phyloP scores from a whole-genome alignment of 768 basidiomycete species.

The Pholiota molesta region DNA sequence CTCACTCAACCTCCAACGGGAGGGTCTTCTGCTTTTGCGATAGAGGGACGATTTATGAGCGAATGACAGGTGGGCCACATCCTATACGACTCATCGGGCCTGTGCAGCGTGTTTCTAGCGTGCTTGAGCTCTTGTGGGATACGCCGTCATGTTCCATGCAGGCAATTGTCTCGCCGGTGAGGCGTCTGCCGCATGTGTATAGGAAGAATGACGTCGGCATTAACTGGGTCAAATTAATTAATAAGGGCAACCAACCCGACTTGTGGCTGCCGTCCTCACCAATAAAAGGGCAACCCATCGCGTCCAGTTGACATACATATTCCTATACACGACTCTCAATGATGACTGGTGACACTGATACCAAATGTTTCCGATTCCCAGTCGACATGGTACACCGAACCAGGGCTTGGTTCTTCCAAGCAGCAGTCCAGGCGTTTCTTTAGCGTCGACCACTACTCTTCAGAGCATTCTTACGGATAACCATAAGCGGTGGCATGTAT shows the following conservation, averaged over 20 bases:
- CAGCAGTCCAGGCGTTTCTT: slow-evolving; percentile 28
- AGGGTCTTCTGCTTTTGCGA: background rate
- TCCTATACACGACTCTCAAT: background rate
- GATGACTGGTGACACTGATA: background rate
- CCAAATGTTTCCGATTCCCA: background rate
- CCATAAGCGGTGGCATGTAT: slow-evolving; percentile 55
- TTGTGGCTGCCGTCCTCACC: background rate
- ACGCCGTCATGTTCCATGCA: background rate
- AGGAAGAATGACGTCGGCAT: background rate
- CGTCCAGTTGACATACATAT: background rate
- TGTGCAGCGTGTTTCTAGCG: background rate
- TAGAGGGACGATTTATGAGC: background rate
- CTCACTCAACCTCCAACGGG: background rate
- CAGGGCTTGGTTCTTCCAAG: background rate
- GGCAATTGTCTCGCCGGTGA: background rate
- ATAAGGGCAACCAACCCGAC: background rate
- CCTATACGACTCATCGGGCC: too few relatives aligned
- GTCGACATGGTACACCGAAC: background rate
- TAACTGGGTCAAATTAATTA: background rate
- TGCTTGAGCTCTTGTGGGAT: too few relatives aligned
- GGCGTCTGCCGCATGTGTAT: background rate
- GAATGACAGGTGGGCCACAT: background rate
- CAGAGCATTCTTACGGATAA: slow-evolving; percentile 49
- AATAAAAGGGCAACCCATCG: background rate
- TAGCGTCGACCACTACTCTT: slow-evolving; percentile 41